Conservation (phyloP, 306 rosid genomes). For the Castanospermum australe region DNA sequence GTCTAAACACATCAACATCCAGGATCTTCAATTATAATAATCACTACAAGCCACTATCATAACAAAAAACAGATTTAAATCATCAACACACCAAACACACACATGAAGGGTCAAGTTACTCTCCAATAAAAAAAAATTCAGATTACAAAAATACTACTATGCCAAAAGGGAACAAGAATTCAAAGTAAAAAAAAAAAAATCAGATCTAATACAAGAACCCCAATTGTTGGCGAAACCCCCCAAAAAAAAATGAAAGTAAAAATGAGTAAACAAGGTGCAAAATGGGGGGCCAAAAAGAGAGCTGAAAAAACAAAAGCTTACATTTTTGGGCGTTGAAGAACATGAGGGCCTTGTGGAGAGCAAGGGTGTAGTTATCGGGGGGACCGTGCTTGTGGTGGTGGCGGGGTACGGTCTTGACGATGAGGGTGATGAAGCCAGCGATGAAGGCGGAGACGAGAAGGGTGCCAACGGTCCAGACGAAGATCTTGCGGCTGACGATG, state of each 20-base stretch:
- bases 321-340: slow-evolving; percentile 95
- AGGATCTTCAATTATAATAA: not conserved
- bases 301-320: not conserved
- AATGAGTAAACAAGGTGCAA: not conserved
- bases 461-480: slow-evolving; percentile 79
- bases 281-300: not conserved
- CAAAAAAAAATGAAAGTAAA: not conserved
- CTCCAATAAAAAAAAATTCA: no score
- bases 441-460: slow-evolving; percentile 58
- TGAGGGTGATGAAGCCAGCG: slow-evolving; percentile 74
- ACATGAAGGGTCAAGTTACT: not conserved
- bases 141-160: not conserved
- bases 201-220: not conserved
- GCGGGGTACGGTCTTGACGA: slow-evolving; percentile 86
- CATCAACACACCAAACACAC: not conserved
- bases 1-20: not conserved
- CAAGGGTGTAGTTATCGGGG: slow-evolving; percentile 91
- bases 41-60: not conserved
- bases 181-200: not conserved
- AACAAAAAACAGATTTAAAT: not conserved
- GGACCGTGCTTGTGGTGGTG: slow-evolving; percentile 62
- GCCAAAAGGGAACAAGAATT: not conserved
- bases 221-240: not conserved
- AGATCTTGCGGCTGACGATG: slow-evolving; percentile 94
- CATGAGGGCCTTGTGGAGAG: slow-evolving; percentile 94